Evolutionary conservation across 345 rosid species (phyloP), one percentile per base, ranked within the genome.

Genomic region (Trapa incisa): DNA sequence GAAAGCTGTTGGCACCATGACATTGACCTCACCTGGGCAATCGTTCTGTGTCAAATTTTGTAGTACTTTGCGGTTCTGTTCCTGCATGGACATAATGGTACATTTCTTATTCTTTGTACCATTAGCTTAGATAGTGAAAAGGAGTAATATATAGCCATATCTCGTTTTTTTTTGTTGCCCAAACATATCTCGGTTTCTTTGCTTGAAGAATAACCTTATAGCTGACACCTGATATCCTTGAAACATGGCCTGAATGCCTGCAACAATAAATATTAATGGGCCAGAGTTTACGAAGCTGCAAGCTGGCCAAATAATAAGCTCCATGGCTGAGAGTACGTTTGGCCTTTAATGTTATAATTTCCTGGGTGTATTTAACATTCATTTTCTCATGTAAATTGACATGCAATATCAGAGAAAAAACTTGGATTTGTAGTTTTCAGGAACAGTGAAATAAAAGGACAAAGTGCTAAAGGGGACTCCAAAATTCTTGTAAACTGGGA

Each of bases 41-140:
- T 22, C 35, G 35, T 35, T 57, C 35, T 10, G 2, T 69, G 2
- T 69, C 45, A 22, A 61, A 62, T 61, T 69, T 69, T 47, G 66
- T 50, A 1, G 42, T 35, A 36, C 38, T 17, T 33, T 62, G 70
- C 38, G 33, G 7, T 15, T 16, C 58, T 42, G 41, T 13, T 36
- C 29, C 41, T 69, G 1, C 38, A 11, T 32, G 35, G 63, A 29
- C 60, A 54, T 54, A 7, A 22, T 9, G 33, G 60, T 17, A n/a
- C 60, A n/a, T 22, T 10, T 4, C 6, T 22, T 22, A 33, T 6
- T n/a, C 32, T 54, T 22, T 54, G 11, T 6, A 54, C 17, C 60
- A 54, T 54, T 54, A 22, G 29, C 29, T 22, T 22, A 4, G 60
- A 54, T 54, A 54, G 33, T 3, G 33, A 15, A 50, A 11, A 15